These are phyloP conservation scores for Prunus padus DNA, from an alignment of 306 rosid species.

Conservation along the genomic window DNA sequence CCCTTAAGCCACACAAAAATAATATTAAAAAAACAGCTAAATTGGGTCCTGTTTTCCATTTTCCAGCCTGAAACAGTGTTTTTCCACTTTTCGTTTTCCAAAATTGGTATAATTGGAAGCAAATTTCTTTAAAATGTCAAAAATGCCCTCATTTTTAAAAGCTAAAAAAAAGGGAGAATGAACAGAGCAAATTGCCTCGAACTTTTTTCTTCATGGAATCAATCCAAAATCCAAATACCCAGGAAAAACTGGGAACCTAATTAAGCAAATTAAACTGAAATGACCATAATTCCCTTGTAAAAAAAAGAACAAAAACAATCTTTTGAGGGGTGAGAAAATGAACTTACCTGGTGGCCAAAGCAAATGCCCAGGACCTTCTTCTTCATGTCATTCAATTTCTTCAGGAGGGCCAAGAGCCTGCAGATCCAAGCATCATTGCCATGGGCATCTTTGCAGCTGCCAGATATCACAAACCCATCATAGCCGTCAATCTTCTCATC, in stretches of 20 bases:
- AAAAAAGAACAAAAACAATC: no score
- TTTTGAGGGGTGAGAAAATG: not conserved
- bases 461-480: slow-evolving; percentile 79
- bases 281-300: not conserved
- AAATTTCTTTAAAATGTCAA: not conserved
- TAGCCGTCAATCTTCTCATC: slow-evolving; percentile 37
- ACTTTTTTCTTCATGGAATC: not conserved
- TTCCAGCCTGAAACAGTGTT: no score
- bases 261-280: not conserved
- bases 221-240: not conserved
- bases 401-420: slow-evolving; percentile 44
- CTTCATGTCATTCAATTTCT: slow-evolving; percentile 47
- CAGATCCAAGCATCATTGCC: slow-evolving; percentile 78
- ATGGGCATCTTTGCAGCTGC: slow-evolving; percentile 85
- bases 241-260: not conserved
- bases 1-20: not conserved
- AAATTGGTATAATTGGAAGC: no score
- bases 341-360: slow-evolving; percentile 78
- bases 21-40: not conserved
- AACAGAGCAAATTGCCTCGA: no score
- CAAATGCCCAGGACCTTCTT: slow-evolving; percentile 81
- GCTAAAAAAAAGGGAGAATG: no score
- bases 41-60: no score
- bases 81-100: no score
- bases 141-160: not conserved